Base-by-base conservation (phyloP, 2,329 filamentous ascomycete genomes). In the Cytospora mali region DNA sequence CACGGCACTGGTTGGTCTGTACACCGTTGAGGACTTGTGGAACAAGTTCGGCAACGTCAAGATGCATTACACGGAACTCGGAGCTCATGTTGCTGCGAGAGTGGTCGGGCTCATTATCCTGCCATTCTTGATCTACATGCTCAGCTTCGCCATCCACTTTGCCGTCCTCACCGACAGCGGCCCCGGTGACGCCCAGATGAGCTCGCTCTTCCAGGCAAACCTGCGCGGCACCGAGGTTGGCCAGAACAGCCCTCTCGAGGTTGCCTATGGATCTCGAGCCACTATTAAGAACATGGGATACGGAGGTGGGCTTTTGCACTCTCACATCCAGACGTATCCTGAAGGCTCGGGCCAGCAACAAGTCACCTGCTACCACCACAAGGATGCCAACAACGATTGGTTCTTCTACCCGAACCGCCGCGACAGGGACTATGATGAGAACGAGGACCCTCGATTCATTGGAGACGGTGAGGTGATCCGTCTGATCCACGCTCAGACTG, bases 281-380 rank as follows among this genome's bases (percentile, higher is more conserved):
- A 99, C 95, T 0, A 81, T 99, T 68, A 99, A 99, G 84, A 99
- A 99, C 76, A 99, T 98, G 95, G 95, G 95, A 33, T 99, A 99
- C 71, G 95, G 95, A 64, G 95, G 95, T 73, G 95, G 95, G 75
- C 87, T 99, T 39, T 88, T 98, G 52, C 94, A 98, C 79, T 97
- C 93, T 49, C 95, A 98, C 81, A 86, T 97, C 66, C 94, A 98
- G 78, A 97, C 93, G 10, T 98, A 92, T 75, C 94, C 94, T 0
- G 93, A 97, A 73, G 95, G 94, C 33, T 98, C 95, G 42, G 80
- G 80, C 58, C 95, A 99, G 78, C 96, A 99, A 77, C 95, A 99
- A 76, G 89, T 99, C 66, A 99, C 95, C 66, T 99, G 96, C 82
- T 99, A 99, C 79, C 95, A 99, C 79, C 95, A 99, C 83, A 99